phyloP scores from a whole-genome alignment of 2,329 filamentous ascomycete species.

The Didymella glomerata region DNA sequence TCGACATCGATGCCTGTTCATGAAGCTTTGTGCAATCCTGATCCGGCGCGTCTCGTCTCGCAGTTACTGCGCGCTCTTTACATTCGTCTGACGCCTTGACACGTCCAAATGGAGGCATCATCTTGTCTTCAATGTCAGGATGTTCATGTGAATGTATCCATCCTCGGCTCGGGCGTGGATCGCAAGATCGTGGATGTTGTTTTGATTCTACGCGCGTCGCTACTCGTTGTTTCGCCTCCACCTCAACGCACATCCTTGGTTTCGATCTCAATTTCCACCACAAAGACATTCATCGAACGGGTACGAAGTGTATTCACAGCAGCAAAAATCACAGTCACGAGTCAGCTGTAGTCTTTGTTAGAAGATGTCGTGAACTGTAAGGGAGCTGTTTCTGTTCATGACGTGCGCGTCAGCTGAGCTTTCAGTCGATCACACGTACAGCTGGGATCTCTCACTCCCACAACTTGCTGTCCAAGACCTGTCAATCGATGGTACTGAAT shows the following conservation, averaged over 20 bases:
- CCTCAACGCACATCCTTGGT: not conserved
- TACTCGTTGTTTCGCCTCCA: constrained; percentile 19
- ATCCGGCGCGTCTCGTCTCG: constrained; percentile 1
- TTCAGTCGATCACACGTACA: constrained; percentile 7
- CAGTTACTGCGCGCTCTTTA: constrained; percentile 5
- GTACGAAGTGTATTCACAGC: not conserved
- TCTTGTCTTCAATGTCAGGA: not conserved
- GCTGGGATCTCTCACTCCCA: not conserved
- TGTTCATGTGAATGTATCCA: not conserved
- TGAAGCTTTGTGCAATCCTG: constrained; percentile 7
- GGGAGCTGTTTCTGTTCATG: not conserved
- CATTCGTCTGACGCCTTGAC: not conserved
- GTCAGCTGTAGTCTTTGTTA: not conserved
- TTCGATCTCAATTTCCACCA: not conserved
- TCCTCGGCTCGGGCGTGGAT: not conserved
- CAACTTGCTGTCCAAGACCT: not conserved
- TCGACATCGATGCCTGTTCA: constrained; percentile 3
- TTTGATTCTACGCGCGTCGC: constrained; percentile 19
- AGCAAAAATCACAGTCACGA: not conserved
- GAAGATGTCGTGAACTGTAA: not conserved
- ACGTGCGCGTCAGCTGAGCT: constrained; percentile 11
- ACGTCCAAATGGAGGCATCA: not conserved
- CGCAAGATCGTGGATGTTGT: constrained; percentile 8
- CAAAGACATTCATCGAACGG: not conserved
- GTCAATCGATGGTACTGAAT: too few relatives aligned